Base-by-base conservation (phyloP, 2,329 filamentous ascomycete species). In the Exophiala phaeomuriformis region DNA sequence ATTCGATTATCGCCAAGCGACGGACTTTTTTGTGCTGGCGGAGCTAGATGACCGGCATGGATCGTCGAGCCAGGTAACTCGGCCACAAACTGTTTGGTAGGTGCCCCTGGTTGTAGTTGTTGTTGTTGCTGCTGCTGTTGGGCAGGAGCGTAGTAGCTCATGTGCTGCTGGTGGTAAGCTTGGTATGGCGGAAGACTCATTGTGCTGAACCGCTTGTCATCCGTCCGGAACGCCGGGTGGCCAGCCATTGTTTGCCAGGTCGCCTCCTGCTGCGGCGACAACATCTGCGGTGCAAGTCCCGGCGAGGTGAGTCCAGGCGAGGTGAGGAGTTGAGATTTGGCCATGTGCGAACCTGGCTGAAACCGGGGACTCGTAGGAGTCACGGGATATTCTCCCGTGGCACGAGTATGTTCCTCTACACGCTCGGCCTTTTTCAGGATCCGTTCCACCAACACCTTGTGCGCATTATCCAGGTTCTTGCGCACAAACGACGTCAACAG, bases 401-500 rank as follows among this genome's bases (percentile, higher is more conserved):
- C 58, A 39, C 65, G 59, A 5, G 52, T 37, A 35, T 64, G 57
- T 47, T 64, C 63, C 49, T 69, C 66, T 30, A 71, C 62, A 4
- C 71, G 55, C 55, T 76, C 70, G 0, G 78, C 75, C 56, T 78
- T 79, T 53, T 73, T 71, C 29, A 79, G 69, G 5, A 88, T 69
- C n/a, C 77, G 72, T 2, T 85, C 81, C 2, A 91, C 85, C 3
- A 95, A 76, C 2, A 78, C 74, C 6, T 75, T 77, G 64, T 94
- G 88, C 0, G 86, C 81, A 64, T 86, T 87, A 64, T 86, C 86
- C 43, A 94, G 77, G 9, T 87, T 93, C 71, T 83, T 86, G 75
- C 87, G 90, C 54, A 95, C 86, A 64, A 94, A 94, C 5, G 73
- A 71, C 0, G 83, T 77, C 73, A 93, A 79, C 58, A 93, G 73